phyloP scores from a whole-genome alignment of 2,329 filamentous ascomycete species.

The Rosellinia necatrix region DNA sequence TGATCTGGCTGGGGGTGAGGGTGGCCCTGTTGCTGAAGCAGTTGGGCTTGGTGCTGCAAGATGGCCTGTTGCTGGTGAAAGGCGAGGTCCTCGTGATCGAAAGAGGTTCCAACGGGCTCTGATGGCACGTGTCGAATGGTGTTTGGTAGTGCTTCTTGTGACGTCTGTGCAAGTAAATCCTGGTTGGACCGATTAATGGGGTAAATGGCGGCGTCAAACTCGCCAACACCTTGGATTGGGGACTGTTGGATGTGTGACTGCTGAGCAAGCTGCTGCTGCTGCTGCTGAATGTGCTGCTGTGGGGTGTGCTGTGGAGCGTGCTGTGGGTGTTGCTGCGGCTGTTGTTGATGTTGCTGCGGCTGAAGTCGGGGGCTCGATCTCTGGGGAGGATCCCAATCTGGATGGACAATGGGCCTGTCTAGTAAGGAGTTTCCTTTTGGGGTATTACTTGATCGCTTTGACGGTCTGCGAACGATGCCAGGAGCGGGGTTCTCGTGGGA shows the following conservation, averaged over 20 bases:
- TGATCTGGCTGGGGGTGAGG: conserved; percentile 41
- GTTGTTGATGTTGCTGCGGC: conserved; percentile 17
- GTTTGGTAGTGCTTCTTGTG: conserved; percentile 45
- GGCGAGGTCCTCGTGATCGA: conserved; percentile 49
- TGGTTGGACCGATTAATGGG: conserved; percentile 47
- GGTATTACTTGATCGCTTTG: conserved; percentile 60
- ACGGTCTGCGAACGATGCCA: conserved; percentile 58
- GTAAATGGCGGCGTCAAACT: conserved; percentile 45
- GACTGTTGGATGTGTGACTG: conserved; percentile 44
- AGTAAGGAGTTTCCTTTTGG: conserved; percentile 49
- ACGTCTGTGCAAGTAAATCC: conserved; percentile 47
- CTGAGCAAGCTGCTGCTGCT: conserved; percentile 25
- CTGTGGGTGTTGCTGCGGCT: neutral
- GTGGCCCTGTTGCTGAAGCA: conserved; percentile 28
- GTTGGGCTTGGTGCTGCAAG: conserved; percentile 33
- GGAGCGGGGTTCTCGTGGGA: conserved; percentile 53
- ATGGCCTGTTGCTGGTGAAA: conserved; percentile 48
- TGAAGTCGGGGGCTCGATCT: conserved; percentile 28
- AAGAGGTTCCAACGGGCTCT: conserved; percentile 52
- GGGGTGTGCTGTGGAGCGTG: conserved; percentile 38
- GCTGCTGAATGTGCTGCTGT: conserved; percentile 14
- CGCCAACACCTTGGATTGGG: conserved; percentile 51
- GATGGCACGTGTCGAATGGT: conserved; percentile 55
- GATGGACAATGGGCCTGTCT: conserved; percentile 35
- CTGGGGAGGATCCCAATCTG: conserved; percentile 38